Conservation (phyloP, 78 protist genomes). For the Isochrysis galbana region DNA sequence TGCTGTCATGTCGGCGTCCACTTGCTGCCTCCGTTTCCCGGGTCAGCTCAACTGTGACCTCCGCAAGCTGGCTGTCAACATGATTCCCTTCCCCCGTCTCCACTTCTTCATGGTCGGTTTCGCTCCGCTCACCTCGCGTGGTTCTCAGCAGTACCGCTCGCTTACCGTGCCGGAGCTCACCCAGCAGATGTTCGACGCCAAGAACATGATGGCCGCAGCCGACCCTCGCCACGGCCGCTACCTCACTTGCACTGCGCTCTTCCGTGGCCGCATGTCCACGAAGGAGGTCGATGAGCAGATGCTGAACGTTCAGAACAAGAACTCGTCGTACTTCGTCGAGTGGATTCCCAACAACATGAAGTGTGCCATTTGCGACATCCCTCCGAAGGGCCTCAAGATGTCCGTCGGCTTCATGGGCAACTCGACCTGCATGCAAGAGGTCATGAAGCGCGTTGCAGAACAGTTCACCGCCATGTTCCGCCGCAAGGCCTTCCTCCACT, state of each 20-base stretch:
- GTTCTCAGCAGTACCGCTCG: conserved; percentile 80
- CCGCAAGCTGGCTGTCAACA: conserved; percentile 97
- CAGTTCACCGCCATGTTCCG: conserved; percentile 98
- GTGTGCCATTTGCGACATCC: conserved; percentile 94
- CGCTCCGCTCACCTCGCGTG: conserved; percentile 92
- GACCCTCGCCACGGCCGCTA: conserved; percentile 98
- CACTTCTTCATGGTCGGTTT: conserved; percentile 98
- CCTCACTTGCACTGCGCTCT: conserved; percentile 95
- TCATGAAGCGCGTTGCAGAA: conserved; percentile 93
- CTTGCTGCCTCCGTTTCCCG: conserved; percentile 97
- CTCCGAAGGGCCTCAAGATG: conserved; percentile 96
- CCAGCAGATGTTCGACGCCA: conserved; percentile 97
- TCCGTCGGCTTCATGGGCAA: conserved; percentile 96
- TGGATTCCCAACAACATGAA: conserved; percentile 99
- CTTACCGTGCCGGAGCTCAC: conserved; percentile 97
- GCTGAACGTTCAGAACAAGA: conserved; percentile 92
- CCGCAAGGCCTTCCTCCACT: conserved; percentile 98
- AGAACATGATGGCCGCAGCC: conserved; percentile 98
- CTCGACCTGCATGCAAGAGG: conserved; percentile 96
- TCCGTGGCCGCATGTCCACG: conserved; percentile 95
- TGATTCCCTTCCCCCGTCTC: conserved; percentile 99
- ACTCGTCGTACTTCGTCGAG: conserved; percentile 93
- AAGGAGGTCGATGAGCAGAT: conserved; percentile 98
- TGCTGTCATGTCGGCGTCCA: conserved; percentile 92
- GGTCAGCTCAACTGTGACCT: conserved; percentile 96